These are phyloP conservation scores for Dioscorea cayenensis DNA, from an alignment of 116 monocot species.

Conservation along the genomic window DNA sequence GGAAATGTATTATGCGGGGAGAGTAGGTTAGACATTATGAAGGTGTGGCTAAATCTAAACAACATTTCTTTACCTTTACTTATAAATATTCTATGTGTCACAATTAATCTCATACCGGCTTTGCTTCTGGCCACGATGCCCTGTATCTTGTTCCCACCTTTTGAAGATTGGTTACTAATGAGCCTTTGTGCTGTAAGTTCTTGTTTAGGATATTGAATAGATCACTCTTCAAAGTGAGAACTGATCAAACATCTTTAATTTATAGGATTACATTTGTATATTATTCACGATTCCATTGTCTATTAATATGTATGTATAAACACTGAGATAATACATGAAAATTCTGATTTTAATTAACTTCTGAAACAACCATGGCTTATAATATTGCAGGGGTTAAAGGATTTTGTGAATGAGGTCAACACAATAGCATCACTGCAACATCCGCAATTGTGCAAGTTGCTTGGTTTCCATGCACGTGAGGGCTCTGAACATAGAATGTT, in stretches of 20 bases:
- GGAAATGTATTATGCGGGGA: too few relatives aligned
- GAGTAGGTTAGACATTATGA: too few relatives aligned
- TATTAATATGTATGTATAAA: neutral
- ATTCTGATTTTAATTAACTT: neutral
- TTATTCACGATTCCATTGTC: neutral
- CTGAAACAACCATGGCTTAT: neutral
- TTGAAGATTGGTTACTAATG: too few relatives aligned
- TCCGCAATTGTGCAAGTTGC: conserved; percentile 78
- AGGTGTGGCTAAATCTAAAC: too few relatives aligned
- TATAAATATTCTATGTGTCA: too few relatives aligned
- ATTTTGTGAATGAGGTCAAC: conserved; percentile 70
- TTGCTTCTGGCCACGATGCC: too few relatives aligned
- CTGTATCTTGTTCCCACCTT: too few relatives aligned
- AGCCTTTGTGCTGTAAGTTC: too few relatives aligned
- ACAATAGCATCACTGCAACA: conserved; percentile 69
- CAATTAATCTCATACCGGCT: too few relatives aligned
- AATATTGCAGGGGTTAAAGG: conserved; percentile 59
- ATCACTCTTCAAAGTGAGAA: neutral
- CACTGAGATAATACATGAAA: neutral
- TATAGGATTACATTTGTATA: neutral
- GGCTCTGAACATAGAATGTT: conserved; percentile 77
- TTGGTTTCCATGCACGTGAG: conserved; percentile 84
- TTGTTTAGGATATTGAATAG: neutral
- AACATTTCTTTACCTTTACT: too few relatives aligned
- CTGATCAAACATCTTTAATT: neutral